Conservation (phyloP, 106 monocot species). For the Dendrobium catenatum region DNA sequence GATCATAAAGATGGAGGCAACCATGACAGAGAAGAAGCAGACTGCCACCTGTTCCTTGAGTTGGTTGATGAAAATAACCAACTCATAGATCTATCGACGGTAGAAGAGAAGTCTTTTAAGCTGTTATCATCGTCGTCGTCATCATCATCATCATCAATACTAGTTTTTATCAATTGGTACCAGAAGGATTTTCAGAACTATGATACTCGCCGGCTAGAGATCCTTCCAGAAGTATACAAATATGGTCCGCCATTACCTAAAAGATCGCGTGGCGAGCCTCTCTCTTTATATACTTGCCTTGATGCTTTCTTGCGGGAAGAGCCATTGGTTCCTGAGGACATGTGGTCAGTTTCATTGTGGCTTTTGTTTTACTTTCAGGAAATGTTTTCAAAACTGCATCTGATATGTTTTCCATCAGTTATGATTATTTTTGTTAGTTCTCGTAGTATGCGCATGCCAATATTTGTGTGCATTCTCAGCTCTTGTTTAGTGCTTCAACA, state of each 20-base stretch:
- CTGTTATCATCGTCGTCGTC: constrained; percentile 18
- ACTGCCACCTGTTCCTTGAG: constrained; percentile 42
- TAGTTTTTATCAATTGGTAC: constrained; percentile 79
- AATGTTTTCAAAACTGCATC: not conserved
- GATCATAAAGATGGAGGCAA: constrained; percentile 19
- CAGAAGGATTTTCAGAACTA: constrained; percentile 51
- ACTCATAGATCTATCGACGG: constrained; percentile 44
- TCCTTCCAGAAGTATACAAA: constrained; percentile 83
- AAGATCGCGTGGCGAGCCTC: constrained; percentile 79
- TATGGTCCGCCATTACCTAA: constrained; percentile 71
- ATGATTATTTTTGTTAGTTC: not conserved
- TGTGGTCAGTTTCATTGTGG: constrained; percentile 67
- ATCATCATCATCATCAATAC: constrained; percentile 23
- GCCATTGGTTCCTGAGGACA: constrained; percentile 91
- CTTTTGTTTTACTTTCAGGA: constrained; percentile 3
- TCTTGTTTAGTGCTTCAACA: not conserved
- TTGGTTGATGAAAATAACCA: constrained; percentile 56
- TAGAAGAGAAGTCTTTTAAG: constrained; percentile 43
- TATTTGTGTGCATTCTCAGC: not conserved
- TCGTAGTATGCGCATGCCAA: not conserved
- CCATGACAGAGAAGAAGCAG: not conserved
- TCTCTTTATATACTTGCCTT: constrained; percentile 90
- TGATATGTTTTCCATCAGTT: not conserved
- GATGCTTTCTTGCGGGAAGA: constrained; percentile 99
- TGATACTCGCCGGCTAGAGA: constrained; percentile 54